These are phyloP conservation scores for Hordeum marinum DNA, from an alignment of 176 grass and related monocot species.

Conservation along the genomic window DNA sequence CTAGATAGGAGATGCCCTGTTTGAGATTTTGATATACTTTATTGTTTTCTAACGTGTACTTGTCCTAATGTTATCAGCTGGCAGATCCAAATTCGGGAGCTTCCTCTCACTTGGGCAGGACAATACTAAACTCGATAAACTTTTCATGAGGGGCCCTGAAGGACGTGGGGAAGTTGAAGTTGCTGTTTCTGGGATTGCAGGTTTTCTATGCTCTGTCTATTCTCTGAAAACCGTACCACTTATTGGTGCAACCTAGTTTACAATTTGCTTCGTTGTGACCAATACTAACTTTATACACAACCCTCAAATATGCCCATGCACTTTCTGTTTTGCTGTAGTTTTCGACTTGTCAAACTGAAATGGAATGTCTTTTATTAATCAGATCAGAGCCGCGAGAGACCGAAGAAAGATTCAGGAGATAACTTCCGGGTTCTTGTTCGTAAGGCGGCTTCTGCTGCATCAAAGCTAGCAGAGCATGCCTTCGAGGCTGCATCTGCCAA, in stretches of 20 bases:
- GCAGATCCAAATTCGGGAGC: conserved; percentile 73
- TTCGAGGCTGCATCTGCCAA: conserved; percentile 53
- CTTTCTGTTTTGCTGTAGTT: conserved; percentile 5
- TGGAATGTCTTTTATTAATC: not conserved
- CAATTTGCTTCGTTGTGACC: not conserved
- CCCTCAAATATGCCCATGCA: not conserved
- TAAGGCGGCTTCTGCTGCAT: conserved; percentile 68
- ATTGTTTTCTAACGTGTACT: not conserved
- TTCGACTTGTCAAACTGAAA: not conserved
- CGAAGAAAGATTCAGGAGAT: conserved; percentile 49
- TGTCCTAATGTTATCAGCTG: conserved; percentile 31
- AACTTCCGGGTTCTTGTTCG: conserved; percentile 64
- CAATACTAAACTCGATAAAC: conserved; percentile 61
- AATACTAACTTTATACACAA: not conserved
- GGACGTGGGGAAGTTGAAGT: conserved; percentile 98
- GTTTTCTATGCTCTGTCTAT: conserved; percentile 22
- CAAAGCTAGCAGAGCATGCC: conserved; percentile 72
- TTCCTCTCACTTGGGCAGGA: conserved; percentile 71
- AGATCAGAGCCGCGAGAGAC: conserved; percentile 65
- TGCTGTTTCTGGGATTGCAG: conserved; percentile 86
- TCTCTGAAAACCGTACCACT: not conserved
- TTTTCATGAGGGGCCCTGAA: conserved; percentile 92
- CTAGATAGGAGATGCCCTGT: not conserved
- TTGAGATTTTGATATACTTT: not conserved
- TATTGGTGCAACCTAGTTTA: not conserved